Percentiles rank a stretch among this genome's conserved stretches.
phyloP scores from a whole-genome alignment of 2,329 filamentous ascomycete species.

The Fusarium tanahbumbuense region DNA sequence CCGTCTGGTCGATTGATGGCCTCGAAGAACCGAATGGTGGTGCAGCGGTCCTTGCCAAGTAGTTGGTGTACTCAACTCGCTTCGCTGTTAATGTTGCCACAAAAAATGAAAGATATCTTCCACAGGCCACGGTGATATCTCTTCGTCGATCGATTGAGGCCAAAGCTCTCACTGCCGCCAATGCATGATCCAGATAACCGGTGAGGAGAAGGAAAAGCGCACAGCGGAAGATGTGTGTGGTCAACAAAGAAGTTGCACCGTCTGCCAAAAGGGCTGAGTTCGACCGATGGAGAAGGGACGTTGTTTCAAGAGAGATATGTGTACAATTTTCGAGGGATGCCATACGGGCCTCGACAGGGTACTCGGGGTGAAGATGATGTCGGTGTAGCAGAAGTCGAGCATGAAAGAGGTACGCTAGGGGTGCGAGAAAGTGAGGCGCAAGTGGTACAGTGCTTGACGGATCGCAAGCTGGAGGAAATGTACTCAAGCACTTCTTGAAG shows the following conservation, averaged over 20 bases:
- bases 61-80: conserved; percentile 58
- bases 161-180: conserved; percentile 77
- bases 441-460: conserved; percentile 73
- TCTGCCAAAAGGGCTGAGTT: conserved; percentile 68
- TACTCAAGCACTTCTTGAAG: conserved; percentile 78
- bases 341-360: conserved; percentile 71
- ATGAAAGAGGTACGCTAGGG: conserved; percentile 82
- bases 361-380: conserved; percentile 84
- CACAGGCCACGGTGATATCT: conserved; percentile 80
- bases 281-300: conserved; percentile 76
- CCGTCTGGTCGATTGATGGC: conserved; percentile 49
- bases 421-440: conserved; percentile 78
- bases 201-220: conserved; percentile 82
- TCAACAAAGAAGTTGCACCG: conserved; percentile 78
- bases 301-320: conserved; percentile 80
- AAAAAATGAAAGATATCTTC: conserved; percentile 86
- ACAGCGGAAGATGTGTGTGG: conserved; percentile 88
- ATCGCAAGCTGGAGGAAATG: conserved; percentile 81
- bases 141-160: conserved; percentile 77
- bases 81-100: conserved; percentile 72
- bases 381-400: conserved; percentile 87
- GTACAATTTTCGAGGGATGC: conserved; percentile 83
- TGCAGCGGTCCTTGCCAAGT: conserved; percentile 52
- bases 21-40: conserved; percentile 48
- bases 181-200: conserved; percentile 77